Conservation (phyloP, 805 yeast species). For the Cyberlindnera meyerae region DNA sequence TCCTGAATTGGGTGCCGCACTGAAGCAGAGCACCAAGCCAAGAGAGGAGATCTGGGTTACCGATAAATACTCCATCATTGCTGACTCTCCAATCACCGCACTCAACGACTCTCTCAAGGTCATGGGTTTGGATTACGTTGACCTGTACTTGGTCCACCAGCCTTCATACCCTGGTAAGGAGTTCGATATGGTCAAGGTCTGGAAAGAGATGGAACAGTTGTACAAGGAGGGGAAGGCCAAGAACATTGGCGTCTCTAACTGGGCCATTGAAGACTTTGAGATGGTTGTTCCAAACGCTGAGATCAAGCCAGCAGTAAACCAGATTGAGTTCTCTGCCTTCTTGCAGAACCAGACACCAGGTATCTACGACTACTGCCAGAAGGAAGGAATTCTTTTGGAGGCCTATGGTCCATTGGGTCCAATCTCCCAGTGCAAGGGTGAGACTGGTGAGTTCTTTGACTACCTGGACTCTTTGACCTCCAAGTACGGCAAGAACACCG, state of each 20-base stretch:
- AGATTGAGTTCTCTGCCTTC: constrained; percentile 62
- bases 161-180: constrained; percentile 34
- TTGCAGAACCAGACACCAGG: constrained; percentile 66
- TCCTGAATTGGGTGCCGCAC: constrained; percentile 46
- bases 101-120: constrained; percentile 35
- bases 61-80: constrained; percentile 40
- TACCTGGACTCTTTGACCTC: constrained; percentile 39
- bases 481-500: constrained; percentile 55
- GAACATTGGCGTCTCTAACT: constrained; percentile 60
- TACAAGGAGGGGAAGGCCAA: constrained; percentile 49
- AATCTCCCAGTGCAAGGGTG: constrained; percentile 43
- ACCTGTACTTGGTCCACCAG: constrained; percentile 47
- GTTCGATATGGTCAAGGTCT: constrained; percentile 41
- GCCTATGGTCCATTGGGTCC: constrained; percentile 72
- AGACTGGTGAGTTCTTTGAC: constrained; percentile 35
- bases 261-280: constrained; percentile 41
- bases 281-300: constrained; percentile 34
- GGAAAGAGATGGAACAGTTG: constrained; percentile 46
- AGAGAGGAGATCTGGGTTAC: constrained; percentile 52
- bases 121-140: constrained; percentile 42
- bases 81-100: constrained; percentile 37
- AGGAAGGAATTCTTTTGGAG: constrained; percentile 48
- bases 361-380: constrained; percentile 43
- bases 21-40: constrained; percentile 34
- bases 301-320: constrained; percentile 52